Evolutionary conservation across 768 basidiomycete species (phyloP), one percentile per base, ranked within the genome.

Genomic region (Porphyrellus cyaneotinctus): DNA sequence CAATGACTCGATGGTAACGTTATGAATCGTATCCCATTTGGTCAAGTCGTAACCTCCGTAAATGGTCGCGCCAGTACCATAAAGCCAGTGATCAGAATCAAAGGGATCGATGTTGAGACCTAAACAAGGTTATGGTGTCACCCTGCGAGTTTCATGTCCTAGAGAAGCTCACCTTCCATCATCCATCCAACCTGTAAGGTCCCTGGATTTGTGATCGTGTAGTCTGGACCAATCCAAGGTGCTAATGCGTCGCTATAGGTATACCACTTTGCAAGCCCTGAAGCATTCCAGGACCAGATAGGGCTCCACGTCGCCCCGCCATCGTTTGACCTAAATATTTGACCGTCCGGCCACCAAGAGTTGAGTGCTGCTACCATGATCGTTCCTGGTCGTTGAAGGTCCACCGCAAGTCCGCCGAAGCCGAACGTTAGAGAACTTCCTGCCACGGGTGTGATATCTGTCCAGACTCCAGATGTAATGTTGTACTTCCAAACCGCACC

Each of bases 311-410:
- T 79, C 42, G 72, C 60, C 36, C 84, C 84, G 38, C 81, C 71
- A 61, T 87, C 68, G 2, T 74, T 80, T 5, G 80, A 81, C 10
- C 83, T 77, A 71, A 75, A 85, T 15, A 85, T 83, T 54, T 83
- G 81, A 15, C 82, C 83, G 58, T 85, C 83, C 2, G 82, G 83
- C 6, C 15, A 68, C 81, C 82, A 83, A 18, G 75, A 78, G 59
- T 82, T 83, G 36, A 85, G 74, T 1, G 83, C 81, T 39, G 83
- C 82, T 12, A 84, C 83, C 84, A 85, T 84, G 58, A 86, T 65
- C 12, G 81, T 84, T 1, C 83, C 83, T 18, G 83, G 81, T 45
- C 70, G 75, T 57, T 83, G 80, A 12, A 77, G 57, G 57, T 87
- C 84, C 43, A 87, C 77, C 6, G 81, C 73, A 3, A 85, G 68